These are phyloP conservation scores for Epichloe hybrida DNA, from an alignment of 2,329 filamentous ascomycete species.

Conservation along the genomic window DNA sequence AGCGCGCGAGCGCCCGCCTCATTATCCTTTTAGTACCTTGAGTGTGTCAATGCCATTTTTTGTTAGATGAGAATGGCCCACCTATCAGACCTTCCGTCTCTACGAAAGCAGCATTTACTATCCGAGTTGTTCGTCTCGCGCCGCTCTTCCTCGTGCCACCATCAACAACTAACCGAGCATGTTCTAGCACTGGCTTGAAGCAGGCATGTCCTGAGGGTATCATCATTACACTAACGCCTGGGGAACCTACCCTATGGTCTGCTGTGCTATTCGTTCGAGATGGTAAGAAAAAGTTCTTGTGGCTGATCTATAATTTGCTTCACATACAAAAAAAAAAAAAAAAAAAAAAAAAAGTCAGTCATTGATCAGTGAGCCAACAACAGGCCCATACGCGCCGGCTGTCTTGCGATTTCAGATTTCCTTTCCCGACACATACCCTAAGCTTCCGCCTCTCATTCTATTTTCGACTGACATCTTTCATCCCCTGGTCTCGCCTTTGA, in stretches of 20 bases:
- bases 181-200: slow-evolving; percentile 58
- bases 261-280: slow-evolving; percentile 85
- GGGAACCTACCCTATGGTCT: slow-evolving; percentile 70
- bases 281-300: slow-evolving; percentile 37
- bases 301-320: neutral
- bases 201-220: slow-evolving; percentile 74
- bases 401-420: slow-evolving; percentile 82
- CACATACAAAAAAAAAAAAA: no score
- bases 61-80: slow-evolving; percentile 6
- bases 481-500: slow-evolving; percentile 79
- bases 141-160: neutral
- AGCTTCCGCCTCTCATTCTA: slow-evolving; percentile 67
- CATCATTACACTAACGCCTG: slow-evolving; percentile 72
- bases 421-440: slow-evolving; percentile 71
- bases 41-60: neutral
- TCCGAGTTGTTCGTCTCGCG: slow-evolving; percentile 59
- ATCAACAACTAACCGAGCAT: neutral
- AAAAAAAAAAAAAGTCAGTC: neutral
- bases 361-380: neutral
- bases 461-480: slow-evolving; percentile 93
- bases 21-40: neutral
- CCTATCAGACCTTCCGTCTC: slow-evolving; percentile 34
- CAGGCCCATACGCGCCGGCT: slow-evolving; percentile 79
- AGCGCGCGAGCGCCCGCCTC: neutral
- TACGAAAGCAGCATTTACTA: slow-evolving; percentile 64